Conservation (phyloP, 176 grass and related monocot species). For the Bromus sterilis region DNA sequence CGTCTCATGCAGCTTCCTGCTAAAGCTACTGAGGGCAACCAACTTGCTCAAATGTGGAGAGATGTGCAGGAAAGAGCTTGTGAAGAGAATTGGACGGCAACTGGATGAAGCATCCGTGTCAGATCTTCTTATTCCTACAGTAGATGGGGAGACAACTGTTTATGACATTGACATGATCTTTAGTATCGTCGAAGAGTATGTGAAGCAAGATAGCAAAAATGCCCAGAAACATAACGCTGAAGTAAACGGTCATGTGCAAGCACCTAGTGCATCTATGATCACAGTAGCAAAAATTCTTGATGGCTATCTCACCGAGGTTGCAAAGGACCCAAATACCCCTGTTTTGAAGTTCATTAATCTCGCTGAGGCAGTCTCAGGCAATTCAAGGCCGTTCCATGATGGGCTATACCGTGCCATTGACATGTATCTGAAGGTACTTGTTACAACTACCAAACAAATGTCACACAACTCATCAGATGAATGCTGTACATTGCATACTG, state of each 20-base stretch:
- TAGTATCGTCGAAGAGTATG: conserved; percentile 81
- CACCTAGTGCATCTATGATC: conserved; percentile 47
- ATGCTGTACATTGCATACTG: background rate
- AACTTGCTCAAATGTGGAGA: conserved; percentile 60
- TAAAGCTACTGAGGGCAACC: conserved; percentile 80
- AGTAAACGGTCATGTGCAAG: conserved; percentile 36
- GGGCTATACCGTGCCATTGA: conserved; percentile 85
- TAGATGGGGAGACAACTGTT: conserved; percentile 50
- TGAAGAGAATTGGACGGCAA: conserved; percentile 81
- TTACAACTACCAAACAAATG: background rate
- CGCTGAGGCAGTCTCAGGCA: conserved; percentile 57
- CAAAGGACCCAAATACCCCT: conserved; percentile 66
- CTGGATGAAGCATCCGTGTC: conserved; percentile 71
- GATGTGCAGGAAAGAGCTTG: conserved; percentile 73
- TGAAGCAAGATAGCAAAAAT: conserved; percentile 54
- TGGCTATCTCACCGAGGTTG: conserved; percentile 78
- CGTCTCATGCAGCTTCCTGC: conserved; percentile 88
- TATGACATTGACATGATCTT: conserved; percentile 89
- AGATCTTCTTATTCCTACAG: conserved; percentile 83
- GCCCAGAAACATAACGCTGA: conserved; percentile 39
- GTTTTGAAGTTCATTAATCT: conserved; percentile 75
- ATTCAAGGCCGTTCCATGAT: conserved; percentile 77
- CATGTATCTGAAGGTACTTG: conserved; percentile 90
- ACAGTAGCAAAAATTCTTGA: conserved; percentile 80
- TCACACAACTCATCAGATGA: background rate